phyloP scores from a whole-genome alignment of 2,329 filamentous ascomycete species.

The Lecanoromycetidae sp. region DNA sequence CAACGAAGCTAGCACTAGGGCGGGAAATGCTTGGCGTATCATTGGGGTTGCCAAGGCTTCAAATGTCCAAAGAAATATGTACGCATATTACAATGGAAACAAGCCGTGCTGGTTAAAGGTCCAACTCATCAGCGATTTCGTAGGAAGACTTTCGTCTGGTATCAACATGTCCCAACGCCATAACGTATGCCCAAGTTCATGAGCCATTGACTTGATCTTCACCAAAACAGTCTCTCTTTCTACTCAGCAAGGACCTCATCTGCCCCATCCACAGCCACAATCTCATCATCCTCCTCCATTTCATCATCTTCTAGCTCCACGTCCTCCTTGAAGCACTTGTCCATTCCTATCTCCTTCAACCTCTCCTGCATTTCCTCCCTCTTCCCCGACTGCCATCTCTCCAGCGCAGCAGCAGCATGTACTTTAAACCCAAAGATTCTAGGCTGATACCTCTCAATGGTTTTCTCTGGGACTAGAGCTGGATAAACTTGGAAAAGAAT shows the following conservation, averaged over 20 bases:
- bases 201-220: too few species aligned
- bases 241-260: slow-evolving; percentile 11
- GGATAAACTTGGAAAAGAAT: slow-evolving; percentile 99
- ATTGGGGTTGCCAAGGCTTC: not conserved
- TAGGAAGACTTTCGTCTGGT: too few species aligned
- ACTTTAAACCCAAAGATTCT: slow-evolving; percentile 92
- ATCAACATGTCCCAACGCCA: not conserved
- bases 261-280: slow-evolving; percentile 8
- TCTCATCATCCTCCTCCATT: slow-evolving; percentile 15
- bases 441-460: slow-evolving; percentile 72
- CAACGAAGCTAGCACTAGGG: not conserved
- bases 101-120: too few species aligned
- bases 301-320: slow-evolving; percentile 13
- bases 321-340: slow-evolving; percentile 36
- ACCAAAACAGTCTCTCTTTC: too few species aligned
- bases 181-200: not conserved
- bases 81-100: too few species aligned
- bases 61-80: not conserved
- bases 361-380: slow-evolving; percentile 72
- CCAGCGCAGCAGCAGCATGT: slow-evolving; percentile 74
- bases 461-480: slow-evolving; percentile 75
- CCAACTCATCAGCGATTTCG: too few species aligned
- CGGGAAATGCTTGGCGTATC: not conserved
- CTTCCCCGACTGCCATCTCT: slow-evolving; percentile 78
- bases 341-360: slow-evolving; percentile 55